Conservation (phyloP, 768 basidiomycete genomes). For the Boletus vermiculosoides region DNA sequence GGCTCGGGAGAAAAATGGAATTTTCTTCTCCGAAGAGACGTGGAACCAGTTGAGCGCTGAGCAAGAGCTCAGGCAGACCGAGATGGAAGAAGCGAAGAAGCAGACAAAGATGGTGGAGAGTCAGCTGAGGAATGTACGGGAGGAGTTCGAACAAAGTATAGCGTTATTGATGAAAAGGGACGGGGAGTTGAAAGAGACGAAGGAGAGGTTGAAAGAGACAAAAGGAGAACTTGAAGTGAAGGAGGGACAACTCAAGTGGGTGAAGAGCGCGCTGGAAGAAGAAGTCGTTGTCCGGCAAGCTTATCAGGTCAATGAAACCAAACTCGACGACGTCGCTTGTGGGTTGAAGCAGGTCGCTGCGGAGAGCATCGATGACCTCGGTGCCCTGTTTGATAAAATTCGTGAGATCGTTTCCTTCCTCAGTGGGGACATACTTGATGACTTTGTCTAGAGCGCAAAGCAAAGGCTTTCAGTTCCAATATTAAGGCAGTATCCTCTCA, state of each 20-base stretch:
- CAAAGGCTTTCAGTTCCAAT: slow-evolving; percentile 61
- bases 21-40: slow-evolving; percentile 88
- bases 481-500: slow-evolving; percentile 61
- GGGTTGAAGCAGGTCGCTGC: slow-evolving; percentile 62
- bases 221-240: slow-evolving; percentile 51
- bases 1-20: slow-evolving; percentile 93
- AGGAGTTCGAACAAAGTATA: slow-evolving; percentile 92
- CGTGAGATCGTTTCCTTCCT: slow-evolving; percentile 45
- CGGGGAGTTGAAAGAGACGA: slow-evolving; percentile 67
- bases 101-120: slow-evolving; percentile 82
- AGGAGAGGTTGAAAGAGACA: slow-evolving; percentile 52
- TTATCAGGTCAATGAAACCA: slow-evolving; percentile 69
- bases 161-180: slow-evolving; percentile 71
- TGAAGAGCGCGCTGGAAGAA: slow-evolving; percentile 68
- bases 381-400: slow-evolving; percentile 76
- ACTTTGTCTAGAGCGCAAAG: slow-evolving; percentile 63
- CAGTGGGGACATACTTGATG: slow-evolving; percentile 6
- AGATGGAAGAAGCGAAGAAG: slow-evolving; percentile 78
- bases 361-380: slow-evolving; percentile 71
- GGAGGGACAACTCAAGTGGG: slow-evolving; percentile 55
- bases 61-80: slow-evolving; percentile 73
- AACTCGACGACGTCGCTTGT: slow-evolving; percentile 68
- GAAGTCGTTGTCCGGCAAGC: slow-evolving; percentile 77
- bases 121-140: slow-evolving; percentile 73
- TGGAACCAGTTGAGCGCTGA: slow-evolving; percentile 82